Evolutionary conservation across 768 basidiomycete genomes (phyloP).

Genomic region (Trametes punicea): DNA sequence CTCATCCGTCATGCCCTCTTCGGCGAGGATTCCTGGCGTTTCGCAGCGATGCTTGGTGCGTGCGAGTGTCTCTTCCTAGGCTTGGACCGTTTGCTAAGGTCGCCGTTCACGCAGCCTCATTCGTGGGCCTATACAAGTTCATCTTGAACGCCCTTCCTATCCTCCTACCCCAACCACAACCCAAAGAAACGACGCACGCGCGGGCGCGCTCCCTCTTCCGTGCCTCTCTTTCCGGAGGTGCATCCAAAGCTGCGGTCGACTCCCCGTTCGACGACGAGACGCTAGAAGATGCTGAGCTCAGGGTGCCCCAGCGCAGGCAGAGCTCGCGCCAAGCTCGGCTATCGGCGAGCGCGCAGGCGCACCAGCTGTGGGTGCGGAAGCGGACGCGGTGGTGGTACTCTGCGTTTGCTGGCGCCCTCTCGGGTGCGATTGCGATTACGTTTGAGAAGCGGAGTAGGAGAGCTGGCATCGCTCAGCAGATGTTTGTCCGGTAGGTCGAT

Average conservation of each 20-base stretch:
- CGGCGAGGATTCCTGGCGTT: constrained; percentile 77
- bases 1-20: constrained; percentile 81
- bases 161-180: constrained; percentile 46
- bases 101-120: constrained; percentile 51
- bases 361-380: constrained; percentile 60
- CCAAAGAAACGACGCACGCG: constrained; percentile 24
- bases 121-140: constrained; percentile 75
- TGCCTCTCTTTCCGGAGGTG: neutral
- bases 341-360: constrained; percentile 61
- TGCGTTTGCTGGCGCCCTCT: constrained; percentile 70
- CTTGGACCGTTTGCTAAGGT: neutral
- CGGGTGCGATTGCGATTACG: constrained; percentile 69
- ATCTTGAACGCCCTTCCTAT: constrained; percentile 77
- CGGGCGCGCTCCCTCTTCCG: constrained; percentile 23
- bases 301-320: constrained; percentile 2
- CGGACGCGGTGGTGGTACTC: constrained; percentile 76
- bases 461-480: constrained; percentile 73
- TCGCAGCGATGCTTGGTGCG: constrained; percentile 83
- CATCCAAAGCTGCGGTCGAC: neutral
- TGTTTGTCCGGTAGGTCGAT: constrained; percentile 74
- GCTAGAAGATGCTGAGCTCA: constrained; percentile 21
- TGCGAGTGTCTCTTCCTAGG: neutral
- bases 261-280: constrained; percentile 22
- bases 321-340: constrained; percentile 41
- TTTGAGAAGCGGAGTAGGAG: constrained; percentile 72